Evolutionary conservation across 2,329 filamentous ascomycete genomes (phyloP).

Genomic region (Cytospora mali): DNA sequence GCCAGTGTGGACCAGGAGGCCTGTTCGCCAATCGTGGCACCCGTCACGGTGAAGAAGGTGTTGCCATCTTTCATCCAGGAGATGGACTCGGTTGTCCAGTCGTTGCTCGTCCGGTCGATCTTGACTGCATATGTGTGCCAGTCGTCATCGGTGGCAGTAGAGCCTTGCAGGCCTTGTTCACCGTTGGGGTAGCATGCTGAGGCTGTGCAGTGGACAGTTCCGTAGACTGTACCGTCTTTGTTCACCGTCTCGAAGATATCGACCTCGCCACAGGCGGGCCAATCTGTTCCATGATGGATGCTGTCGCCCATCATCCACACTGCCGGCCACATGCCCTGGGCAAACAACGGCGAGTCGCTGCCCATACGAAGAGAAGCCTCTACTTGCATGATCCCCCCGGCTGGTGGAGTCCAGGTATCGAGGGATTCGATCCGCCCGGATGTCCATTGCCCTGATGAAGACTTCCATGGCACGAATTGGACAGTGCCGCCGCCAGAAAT

Average conservation of each 20-base stretch:
- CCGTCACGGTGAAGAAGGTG: constrained; percentile 48
- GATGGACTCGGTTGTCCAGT: constrained; percentile 53
- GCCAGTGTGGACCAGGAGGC: constrained; percentile 50
- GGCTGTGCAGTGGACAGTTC: constrained; percentile 55
- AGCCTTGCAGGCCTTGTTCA: constrained; percentile 33
- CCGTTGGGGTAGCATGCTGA: constrained; percentile 50
- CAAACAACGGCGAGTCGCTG: constrained; percentile 39
- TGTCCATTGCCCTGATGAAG: constrained; percentile 49
- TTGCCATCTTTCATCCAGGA: constrained; percentile 52
- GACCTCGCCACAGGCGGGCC: constrained; percentile 59
- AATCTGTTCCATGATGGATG: constrained; percentile 49
- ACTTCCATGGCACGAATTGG: constrained; percentile 52
- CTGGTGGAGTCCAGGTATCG: constrained; percentile 48
- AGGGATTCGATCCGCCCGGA: constrained; percentile 58
- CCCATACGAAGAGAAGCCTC: constrained; percentile 53
- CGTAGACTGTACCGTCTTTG: constrained; percentile 49
- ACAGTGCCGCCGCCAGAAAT: constrained; percentile 53
- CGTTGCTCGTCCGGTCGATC: constrained; percentile 50
- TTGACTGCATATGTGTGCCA: constrained; percentile 56
- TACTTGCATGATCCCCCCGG: constrained; percentile 49
- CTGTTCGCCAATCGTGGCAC: constrained; percentile 47
- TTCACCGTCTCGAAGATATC: constrained; percentile 61
- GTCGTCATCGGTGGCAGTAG: constrained; percentile 35
- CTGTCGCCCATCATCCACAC: constrained; percentile 60
- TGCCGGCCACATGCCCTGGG: constrained; percentile 61